Evolutionary conservation across 441 rosid genomes (phyloP).

Genomic region (Cnidoscolus chayamansa): DNA sequence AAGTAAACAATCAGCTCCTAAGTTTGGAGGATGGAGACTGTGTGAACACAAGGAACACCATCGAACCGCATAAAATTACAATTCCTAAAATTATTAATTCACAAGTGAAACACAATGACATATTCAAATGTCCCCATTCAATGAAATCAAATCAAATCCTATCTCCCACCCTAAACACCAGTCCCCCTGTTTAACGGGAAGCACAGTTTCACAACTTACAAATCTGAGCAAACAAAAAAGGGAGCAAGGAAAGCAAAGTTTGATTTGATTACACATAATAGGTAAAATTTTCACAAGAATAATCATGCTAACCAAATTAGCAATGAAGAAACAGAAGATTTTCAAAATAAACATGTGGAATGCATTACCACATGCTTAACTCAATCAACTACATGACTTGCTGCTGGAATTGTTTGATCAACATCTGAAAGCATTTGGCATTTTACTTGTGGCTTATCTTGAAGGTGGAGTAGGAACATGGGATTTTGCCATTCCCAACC

Average conservation of each 20-base stretch:
- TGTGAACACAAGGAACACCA: not conserved
- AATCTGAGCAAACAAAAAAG: not conserved
- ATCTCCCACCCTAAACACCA: not conserved
- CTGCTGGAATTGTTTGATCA: conserved; percentile 13
- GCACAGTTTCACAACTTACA: not conserved
- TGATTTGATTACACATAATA: not conserved
- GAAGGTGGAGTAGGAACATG: conserved; percentile 46
- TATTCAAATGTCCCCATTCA: no score
- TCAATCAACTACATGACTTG: conserved; percentile 15
- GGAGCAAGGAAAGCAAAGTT: not conserved
- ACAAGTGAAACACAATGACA: no score
- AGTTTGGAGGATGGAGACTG: no score
- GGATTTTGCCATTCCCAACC: conserved; percentile 74
- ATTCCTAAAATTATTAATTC: no score
- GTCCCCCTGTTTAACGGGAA: not conserved
- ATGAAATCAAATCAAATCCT: not conserved
- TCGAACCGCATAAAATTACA: not conserved
- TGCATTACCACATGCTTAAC: conserved; percentile 20
- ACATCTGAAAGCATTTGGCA: conserved; percentile 16
- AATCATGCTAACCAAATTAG: conserved; percentile 13
- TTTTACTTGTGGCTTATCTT: conserved; percentile 23
- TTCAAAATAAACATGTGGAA: conserved; percentile 22
- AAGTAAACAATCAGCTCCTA: not conserved
- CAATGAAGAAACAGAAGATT: not conserved
- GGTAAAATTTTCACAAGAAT: not conserved